Base-by-base conservation (phyloP, 2,329 filamentous ascomycete genomes). In the Monosporascus ibericus region DNA sequence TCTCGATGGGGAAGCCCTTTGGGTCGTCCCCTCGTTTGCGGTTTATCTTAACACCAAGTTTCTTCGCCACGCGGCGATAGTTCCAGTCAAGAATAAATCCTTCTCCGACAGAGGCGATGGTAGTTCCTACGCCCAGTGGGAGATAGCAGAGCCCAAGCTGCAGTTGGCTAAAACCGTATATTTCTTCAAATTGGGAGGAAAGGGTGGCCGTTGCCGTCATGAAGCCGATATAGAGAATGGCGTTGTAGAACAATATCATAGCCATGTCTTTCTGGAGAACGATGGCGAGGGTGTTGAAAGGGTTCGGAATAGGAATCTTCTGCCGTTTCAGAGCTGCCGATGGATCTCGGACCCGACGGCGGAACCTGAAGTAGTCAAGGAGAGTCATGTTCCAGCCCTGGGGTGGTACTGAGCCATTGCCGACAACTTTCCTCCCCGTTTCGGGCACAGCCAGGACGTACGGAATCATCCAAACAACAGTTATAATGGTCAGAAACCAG, bases 61-160 rank as follows among this genome's bases (percentile, higher is more conserved):
- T 75, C 48, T 72, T 75, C 1, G 88, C 87, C 47, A 84, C 78
- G 39, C 86, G 80, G 6, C 82, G 77, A 66, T 88, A 95, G 66
- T 91, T 91, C 75, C 81, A 84, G 67, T 82, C 79, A 47, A 80
- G 70, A 6, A 81, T 62, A 57, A 76, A 76, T 5, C 88, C 86
- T 55, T 81, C 79, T n/a, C 67, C 64, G 25, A 81, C 59, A 14
- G 77, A 73, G 1, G 78, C 73, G 9, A 74, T 53, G 39, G 72
- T 76, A 52, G 75, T 80, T 3, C 77, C 77, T 2, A 75, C 61
- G 0, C 79, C 79, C 49, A 81, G 77, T 1, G 79, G 78, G 14
- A 82, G 68, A 58, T 77, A 82, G 57, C 79, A 80, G 3, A 82
- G 69, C 3, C 79, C 79, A 27, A 79, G 71, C 56, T 78, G 68